Conservation (phyloP, 1,284 basidiomycete genomes). For the Bondarzewia mesenterica region DNA sequence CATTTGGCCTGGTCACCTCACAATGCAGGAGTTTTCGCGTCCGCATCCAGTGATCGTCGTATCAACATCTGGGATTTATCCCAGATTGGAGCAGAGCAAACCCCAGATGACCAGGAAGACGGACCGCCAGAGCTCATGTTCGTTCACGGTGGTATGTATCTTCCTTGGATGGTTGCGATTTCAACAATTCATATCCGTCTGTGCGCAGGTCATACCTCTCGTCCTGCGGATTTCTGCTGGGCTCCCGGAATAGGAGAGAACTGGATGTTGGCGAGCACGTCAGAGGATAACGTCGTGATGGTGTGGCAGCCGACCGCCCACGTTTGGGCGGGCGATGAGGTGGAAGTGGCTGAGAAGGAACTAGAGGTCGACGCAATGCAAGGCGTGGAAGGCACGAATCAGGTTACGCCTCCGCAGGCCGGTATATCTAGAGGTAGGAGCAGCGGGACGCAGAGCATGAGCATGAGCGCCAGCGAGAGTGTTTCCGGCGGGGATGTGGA, state of each 20-base stretch:
- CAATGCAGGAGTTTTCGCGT: conserved; percentile 85
- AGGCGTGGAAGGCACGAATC: conserved; percentile 44
- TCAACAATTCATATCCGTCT: neutral
- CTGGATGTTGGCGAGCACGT: conserved; percentile 73
- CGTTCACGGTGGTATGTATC: conserved; percentile 72
- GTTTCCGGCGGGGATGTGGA: conserved; percentile 31
- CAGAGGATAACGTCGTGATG: conserved; percentile 85
- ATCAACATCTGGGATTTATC: conserved; percentile 95
- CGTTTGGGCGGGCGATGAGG: conserved; percentile 78
- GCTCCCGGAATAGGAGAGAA: conserved; percentile 67
- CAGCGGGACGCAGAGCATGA: conserved; percentile 45
- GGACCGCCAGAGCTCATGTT: conserved; percentile 93
- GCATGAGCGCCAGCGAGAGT: conserved; percentile 37
- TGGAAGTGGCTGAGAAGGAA: conserved; percentile 71
- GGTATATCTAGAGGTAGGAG: conserved; percentile 15
- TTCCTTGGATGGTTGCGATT: conserved; percentile 3
- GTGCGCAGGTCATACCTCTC: conserved; percentile 61
- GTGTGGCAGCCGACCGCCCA: conserved; percentile 86
- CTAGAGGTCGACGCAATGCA: conserved; percentile 73
- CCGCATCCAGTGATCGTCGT: conserved; percentile 86
- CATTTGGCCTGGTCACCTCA: conserved; percentile 95
- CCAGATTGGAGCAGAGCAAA: conserved; percentile 92
- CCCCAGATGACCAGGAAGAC: conserved; percentile 96
- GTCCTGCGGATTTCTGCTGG: conserved; percentile 82
- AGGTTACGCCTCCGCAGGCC: conserved; percentile 6